phyloP scores from a whole-genome alignment of 352 stramenopile species.

The Phytophthora crassamura region DNA sequence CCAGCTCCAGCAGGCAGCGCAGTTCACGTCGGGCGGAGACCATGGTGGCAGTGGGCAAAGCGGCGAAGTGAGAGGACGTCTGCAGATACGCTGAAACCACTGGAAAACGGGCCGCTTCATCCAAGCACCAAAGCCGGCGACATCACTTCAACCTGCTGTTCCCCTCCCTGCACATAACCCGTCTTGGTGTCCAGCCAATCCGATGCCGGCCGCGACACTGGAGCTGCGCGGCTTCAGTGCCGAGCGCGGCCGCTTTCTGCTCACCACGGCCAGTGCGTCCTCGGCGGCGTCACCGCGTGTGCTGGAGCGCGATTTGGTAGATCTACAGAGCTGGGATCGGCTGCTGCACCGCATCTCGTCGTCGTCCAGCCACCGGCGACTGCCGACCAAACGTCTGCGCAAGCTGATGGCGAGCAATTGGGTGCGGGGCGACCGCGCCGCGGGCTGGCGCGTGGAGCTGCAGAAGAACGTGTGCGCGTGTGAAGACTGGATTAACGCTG shows the following conservation, averaged over 20 bases:
- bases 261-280: constrained; percentile 13
- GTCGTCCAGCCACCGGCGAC: constrained; percentile 27
- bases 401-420: constrained; percentile 63
- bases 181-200: not conserved
- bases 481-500: constrained; percentile 62
- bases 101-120: constrained; percentile 1
- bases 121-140: not conserved
- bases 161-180: not conserved
- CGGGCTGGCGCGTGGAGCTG: constrained; percentile 65
- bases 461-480: constrained; percentile 66
- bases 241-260: constrained; percentile 41
- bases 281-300: not conserved
- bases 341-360: constrained; percentile 25
- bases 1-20: constrained; percentile 58
- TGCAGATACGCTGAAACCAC: constrained; percentile 17
- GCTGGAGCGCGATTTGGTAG: constrained; percentile 48
- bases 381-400: constrained; percentile 65
- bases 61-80: constrained; percentile 8
- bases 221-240: constrained; percentile 47
- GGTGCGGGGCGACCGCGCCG: constrained; percentile 43
- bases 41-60: constrained; percentile 21
- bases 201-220: constrained; percentile 17
- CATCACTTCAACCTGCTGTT: not conserved
- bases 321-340: constrained; percentile 55
- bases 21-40: constrained; percentile 44